Conservation (phyloP, 768 basidiomycete species). For the Pisolithus tinctorius region DNA sequence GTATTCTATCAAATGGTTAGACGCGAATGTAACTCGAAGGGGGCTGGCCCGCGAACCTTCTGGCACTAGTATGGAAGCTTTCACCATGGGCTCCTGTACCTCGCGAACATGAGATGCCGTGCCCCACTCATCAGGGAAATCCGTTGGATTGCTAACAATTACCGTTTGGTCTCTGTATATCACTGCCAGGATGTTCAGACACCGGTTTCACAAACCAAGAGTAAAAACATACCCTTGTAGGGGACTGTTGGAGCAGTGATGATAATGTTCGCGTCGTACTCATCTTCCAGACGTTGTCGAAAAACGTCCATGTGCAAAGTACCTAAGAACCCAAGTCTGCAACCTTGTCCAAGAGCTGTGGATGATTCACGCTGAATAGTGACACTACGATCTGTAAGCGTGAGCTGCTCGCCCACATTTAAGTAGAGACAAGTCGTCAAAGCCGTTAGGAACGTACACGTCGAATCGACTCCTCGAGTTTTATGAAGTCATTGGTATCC, state of each 20-base stretch:
- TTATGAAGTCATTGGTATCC: slow-evolving; percentile 84
- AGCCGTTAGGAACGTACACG: slow-evolving; percentile 43
- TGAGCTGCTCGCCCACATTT: slow-evolving; percentile 44
- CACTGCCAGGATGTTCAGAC: slow-evolving; percentile 39
- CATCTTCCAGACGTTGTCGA: slow-evolving; percentile 93
- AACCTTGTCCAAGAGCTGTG: slow-evolving; percentile 90
- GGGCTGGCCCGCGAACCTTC: slow-evolving; percentile 50
- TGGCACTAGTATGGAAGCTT: slow-evolving; percentile 90
- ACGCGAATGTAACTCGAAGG: not conserved
- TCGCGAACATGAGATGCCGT: slow-evolving; percentile 52
- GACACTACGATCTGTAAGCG: slow-evolving; percentile 82
- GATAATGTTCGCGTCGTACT: slow-evolving; percentile 91
- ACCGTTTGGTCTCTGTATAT: slow-evolving; percentile 59
- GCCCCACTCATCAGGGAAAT: slow-evolving; percentile 85
- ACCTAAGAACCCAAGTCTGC: slow-evolving; percentile 90
- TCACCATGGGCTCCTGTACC: slow-evolving; percentile 89
- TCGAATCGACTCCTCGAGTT: slow-evolving; percentile 94
- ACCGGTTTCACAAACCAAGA: not conserved
- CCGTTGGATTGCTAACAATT: slow-evolving; percentile 85
- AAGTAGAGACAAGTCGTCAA: slow-evolving; percentile 5
- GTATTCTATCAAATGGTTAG: slow-evolving; percentile 50
- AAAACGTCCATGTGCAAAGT: slow-evolving; percentile 96
- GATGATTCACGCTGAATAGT: slow-evolving; percentile 90
- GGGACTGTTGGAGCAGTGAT: slow-evolving; percentile 96
- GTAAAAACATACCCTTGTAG: slow-evolving; percentile 55